Base-by-base conservation (phyloP, 2,329 filamentous ascomycete species). In the Penicillium sp. region DNA sequence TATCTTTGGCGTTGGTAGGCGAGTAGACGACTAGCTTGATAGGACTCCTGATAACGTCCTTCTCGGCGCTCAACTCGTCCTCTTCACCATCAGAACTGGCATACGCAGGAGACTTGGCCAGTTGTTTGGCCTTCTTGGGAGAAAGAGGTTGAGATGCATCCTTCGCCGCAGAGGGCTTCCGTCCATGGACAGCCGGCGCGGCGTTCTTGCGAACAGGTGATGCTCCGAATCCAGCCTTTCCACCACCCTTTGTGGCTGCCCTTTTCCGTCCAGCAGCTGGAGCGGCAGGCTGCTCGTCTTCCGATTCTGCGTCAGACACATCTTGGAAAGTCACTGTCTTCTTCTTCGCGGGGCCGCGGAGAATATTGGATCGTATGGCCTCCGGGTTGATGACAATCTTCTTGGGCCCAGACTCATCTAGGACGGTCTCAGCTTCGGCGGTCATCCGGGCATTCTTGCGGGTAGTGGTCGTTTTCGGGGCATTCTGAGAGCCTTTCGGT, bases 281-380 rank as follows among this genome's bases (percentile, higher is more conserved):
- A 23, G 57, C 53, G 22, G 54, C 52, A 4, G 60, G 51, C 22
- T 61, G 49, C 29, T 72, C 64, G 40, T 42, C 26, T 22, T 74
- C 72, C 3, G 68, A 67, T n/a, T 70, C 69, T 3, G 69, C 69
- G 4, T 69, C 69, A 2, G 64, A 60, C 1, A 62, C 50, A 44
- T 74, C 70, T 45, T 72, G 62, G 51, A 76, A 76, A 2, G 72
- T 75, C 20, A 76, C 74, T 34, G 67, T 74, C 59, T 74, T 75
- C 56, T 67, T 69, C 41, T 68, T 64, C 1, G 63, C 60, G 8
- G 63, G 60, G 6, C 63, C 64, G 20, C 59, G 61, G 23, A 61
- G 41, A 29, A 62, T 45, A 39, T 62, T 68, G 32, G 66, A 63
- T 9, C 61, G 56, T 51, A 62, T 58, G 0, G 50, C 48, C 10